phyloP scores from a whole-genome alignment of 2,329 filamentous ascomycete species.

The Proliferodiscus dingleyae region DNA sequence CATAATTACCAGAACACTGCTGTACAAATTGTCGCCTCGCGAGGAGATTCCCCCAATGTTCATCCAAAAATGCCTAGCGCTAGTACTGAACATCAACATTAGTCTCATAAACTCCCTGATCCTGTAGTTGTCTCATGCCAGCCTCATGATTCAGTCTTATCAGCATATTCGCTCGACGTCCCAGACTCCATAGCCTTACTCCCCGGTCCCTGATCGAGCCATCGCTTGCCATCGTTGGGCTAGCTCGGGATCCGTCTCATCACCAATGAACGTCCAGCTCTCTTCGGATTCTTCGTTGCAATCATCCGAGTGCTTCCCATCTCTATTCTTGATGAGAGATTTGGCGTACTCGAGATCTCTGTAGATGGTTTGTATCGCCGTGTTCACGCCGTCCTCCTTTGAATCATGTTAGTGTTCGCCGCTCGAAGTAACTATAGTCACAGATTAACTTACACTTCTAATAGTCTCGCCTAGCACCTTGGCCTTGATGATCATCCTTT shows the following conservation, averaged over 20 bases:
- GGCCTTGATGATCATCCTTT: slow-evolving; percentile 88
- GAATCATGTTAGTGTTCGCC: slow-evolving; percentile 30
- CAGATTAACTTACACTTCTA: slow-evolving; percentile 58
- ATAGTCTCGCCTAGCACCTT: slow-evolving; percentile 79
- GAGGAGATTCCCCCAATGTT: not conserved
- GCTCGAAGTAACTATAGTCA: not conserved
- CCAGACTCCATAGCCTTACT: slow-evolving; percentile 14
- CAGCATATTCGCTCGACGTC: slow-evolving; percentile 6
- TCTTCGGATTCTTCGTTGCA: slow-evolving; percentile 63
- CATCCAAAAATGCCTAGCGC: not conserved
- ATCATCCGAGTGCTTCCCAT: slow-evolving; percentile 48
- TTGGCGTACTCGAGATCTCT: slow-evolving; percentile 91
- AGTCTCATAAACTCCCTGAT: not conserved
- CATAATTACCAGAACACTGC: not conserved
- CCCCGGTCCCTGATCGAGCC: slow-evolving; percentile 20
- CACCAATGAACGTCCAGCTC: slow-evolving; percentile 85
- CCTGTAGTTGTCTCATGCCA: not conserved
- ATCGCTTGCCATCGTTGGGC: slow-evolving; percentile 29
- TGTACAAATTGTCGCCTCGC: slow-evolving; percentile 1
- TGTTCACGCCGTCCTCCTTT: slow-evolving; percentile 88
- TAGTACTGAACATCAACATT: not conserved
- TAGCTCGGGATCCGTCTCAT: slow-evolving; percentile 31
- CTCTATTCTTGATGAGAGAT: slow-evolving; percentile 68
- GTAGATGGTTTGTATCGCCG: slow-evolving; percentile 87
- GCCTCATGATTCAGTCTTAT: slow-evolving; percentile 1